Conservation (phyloP, 257 asterid species). For the Verbena officinalis region DNA sequence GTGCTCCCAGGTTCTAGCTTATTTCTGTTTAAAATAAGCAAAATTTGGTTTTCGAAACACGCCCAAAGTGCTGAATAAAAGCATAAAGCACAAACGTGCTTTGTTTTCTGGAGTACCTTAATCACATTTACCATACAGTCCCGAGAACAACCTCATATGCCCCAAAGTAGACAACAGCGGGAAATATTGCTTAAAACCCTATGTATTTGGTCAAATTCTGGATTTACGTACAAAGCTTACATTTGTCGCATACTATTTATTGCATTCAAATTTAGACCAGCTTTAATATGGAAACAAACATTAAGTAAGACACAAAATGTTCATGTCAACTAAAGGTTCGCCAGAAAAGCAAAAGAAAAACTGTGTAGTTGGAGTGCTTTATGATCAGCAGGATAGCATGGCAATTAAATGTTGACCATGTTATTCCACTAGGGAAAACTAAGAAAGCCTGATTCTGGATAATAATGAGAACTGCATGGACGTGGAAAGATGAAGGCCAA, state of each 20-base stretch:
- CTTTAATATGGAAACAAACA: not conserved
- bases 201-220: not conserved
- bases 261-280: not conserved
- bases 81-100: too few relatives aligned
- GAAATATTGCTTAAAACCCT: not conserved
- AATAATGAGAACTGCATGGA: not conserved
- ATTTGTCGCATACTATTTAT: not conserved
- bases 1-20: too few relatives aligned
- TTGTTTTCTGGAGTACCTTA: too few relatives aligned
- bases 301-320: not conserved
- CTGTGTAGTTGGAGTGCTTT: not conserved
- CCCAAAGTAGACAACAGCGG: not conserved
- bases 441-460: not conserved
- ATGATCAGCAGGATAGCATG: conserved; percentile 1
- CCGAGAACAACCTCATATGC: not conserved
- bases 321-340: not conserved
- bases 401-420: not conserved
- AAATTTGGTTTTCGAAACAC: too few relatives aligned
- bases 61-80: too few relatives aligned
- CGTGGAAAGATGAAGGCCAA: not conserved
- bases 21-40: too few relatives aligned
- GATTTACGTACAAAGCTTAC: not conserved
- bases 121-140: not conserved
- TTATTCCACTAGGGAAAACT: not conserved
- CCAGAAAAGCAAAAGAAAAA: not conserved